Conservation (phyloP, 441 rosid genomes). For the Euphorbia celastroides region DNA sequence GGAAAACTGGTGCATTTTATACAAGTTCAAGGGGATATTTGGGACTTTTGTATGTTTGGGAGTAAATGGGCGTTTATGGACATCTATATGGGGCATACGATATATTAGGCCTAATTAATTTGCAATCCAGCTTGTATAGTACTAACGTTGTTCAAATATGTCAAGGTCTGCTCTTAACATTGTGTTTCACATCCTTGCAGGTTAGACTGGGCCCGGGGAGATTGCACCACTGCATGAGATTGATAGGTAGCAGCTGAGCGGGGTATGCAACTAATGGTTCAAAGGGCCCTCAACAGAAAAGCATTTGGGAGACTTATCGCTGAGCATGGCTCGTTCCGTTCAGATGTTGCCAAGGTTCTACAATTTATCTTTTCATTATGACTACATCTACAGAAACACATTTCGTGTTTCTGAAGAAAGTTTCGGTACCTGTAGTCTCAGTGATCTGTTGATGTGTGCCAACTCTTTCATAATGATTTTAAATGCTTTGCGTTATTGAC, state of each 20-base stretch:
- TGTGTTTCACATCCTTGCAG: constrained; percentile 38
- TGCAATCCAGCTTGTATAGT: background rate
- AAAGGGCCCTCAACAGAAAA: constrained; percentile 75
- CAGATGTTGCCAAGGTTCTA: constrained; percentile 80
- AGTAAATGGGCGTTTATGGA: too few species aligned
- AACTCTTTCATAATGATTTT: background rate
- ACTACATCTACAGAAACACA: background rate
- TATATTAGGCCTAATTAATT: too few species aligned
- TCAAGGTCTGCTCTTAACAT: background rate
- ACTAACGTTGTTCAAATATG: background rate
- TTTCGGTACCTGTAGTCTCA: background rate
- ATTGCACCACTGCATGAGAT: constrained; percentile 97
- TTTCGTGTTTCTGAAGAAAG: background rate
- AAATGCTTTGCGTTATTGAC: background rate
- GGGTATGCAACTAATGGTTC: constrained; percentile 91
- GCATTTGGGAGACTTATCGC: constrained; percentile 85
- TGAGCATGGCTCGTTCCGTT: constrained; percentile 82
- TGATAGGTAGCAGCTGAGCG: constrained; percentile 97
- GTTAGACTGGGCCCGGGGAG: constrained; percentile 99
- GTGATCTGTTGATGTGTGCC: background rate
- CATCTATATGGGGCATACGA: too few species aligned
- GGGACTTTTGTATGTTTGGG: too few species aligned
- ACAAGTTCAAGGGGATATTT: too few species aligned
- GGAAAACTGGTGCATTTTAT: too few species aligned
- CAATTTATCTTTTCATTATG: background rate